These are phyloP conservation scores for Pichia sp. DNA, from an alignment of 1,139 yeast species.

Conservation along the genomic window DNA sequence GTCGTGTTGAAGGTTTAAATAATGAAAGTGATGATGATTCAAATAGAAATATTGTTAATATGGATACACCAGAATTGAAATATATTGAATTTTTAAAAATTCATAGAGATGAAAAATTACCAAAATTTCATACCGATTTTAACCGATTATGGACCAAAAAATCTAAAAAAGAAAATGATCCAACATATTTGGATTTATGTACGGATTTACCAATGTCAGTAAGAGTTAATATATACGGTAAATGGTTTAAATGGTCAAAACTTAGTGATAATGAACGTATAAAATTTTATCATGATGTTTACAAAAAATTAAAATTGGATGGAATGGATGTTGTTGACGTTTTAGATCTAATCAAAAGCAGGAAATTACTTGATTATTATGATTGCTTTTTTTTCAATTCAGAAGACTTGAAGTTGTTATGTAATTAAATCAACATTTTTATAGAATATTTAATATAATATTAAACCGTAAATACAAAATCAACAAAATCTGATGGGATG, in stretches of 20 bases:
- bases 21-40: not conserved
- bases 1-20: slow-evolving; percentile 2
- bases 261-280: not conserved
- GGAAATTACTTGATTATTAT: not conserved
- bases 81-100: slow-evolving; percentile 7
- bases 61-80: slow-evolving; percentile 5
- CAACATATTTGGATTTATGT: slow-evolving; percentile 3
- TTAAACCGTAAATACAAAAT: not conserved
- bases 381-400: not conserved
- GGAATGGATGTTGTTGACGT: not conserved
- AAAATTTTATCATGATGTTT: not conserved
- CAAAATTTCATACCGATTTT: slow-evolving; percentile 21
- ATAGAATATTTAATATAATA: not conserved
- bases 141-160: slow-evolving; percentile 5
- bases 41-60: too few species aligned
- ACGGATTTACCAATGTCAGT: not conserved
- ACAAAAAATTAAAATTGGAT: not conserved
- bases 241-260: slow-evolving; percentile 3
- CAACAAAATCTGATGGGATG: too few species aligned
- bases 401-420: not conserved
- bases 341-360: not conserved
- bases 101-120: not conserved
- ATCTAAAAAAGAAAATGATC: not conserved
- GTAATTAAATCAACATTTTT: not conserved
- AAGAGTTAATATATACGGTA: slow-evolving; percentile 2